Evolutionary conservation across 169 alveolate species (phyloP).

Genomic region (Eimeria acervulina): DNA sequence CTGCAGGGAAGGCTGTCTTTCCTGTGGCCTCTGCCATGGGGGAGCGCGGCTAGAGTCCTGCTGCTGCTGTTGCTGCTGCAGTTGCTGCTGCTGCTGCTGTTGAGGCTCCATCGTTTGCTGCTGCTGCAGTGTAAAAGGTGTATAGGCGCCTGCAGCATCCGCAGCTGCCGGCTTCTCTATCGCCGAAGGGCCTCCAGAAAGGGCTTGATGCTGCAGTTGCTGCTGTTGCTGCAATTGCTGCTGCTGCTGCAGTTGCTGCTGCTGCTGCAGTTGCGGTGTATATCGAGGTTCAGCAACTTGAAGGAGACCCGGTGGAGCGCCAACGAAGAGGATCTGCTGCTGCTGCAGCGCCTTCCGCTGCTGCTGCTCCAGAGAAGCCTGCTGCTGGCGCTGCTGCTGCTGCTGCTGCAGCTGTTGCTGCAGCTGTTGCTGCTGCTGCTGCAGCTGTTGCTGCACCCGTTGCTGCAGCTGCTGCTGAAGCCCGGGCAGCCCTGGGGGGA

Average conservation of each 20-base stretch:
- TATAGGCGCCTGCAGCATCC: neutral
- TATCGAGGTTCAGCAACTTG: neutral
- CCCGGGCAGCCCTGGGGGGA: neutral
- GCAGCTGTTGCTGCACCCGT: constrained; percentile 33
- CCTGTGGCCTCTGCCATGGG: constrained; percentile 15
- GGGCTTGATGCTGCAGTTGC: constrained; percentile 15
- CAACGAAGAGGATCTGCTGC: neutral
- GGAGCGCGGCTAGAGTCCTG: neutral
- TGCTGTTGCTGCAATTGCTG: constrained; percentile 19
- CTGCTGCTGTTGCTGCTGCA: constrained; percentile 48
- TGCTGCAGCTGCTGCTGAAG: constrained; percentile 36
- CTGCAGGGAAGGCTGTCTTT: constrained; percentile 22
- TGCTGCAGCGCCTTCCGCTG: constrained; percentile 31
- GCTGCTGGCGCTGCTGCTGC: constrained; percentile 27
- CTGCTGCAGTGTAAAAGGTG: neutral
- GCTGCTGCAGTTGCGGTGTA: constrained; percentile 21
- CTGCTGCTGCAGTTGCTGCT: neutral
- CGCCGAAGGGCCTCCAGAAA: neutral
- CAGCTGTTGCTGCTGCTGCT: neutral
- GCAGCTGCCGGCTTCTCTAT: neutral
- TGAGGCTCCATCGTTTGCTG: neutral
- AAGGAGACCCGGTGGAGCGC: neutral
- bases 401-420: constrained; percentile 9
- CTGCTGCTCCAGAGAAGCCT: constrained; percentile 8
- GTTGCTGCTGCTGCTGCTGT: constrained; percentile 14